Conservation (phyloP, 1,139 yeast genomes). For the Candida glucosophila region DNA sequence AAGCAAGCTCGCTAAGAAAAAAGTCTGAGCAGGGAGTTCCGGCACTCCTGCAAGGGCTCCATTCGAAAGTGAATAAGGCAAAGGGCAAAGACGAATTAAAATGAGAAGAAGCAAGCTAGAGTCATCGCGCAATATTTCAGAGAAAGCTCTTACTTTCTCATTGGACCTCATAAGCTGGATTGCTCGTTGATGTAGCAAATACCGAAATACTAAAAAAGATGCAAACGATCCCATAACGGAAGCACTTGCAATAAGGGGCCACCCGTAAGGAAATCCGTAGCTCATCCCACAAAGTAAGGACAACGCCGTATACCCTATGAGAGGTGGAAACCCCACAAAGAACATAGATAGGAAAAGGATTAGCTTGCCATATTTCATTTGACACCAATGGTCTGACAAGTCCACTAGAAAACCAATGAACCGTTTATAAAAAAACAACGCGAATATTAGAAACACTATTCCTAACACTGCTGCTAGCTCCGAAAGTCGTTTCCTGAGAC, state of each 20-base stretch:
- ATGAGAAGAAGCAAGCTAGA: conserved; percentile 56
- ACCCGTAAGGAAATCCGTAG: conserved; percentile 75
- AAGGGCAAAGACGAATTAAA: conserved; percentile 76
- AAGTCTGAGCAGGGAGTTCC: conserved; percentile 52
- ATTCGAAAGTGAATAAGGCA: conserved; percentile 86
- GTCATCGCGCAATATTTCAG: conserved; percentile 61
- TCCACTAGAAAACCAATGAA: conserved; percentile 35
- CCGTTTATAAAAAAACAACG: conserved; percentile 39
- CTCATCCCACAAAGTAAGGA: conserved; percentile 71
- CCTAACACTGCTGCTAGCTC: conserved; percentile 9
- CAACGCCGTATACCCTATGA: conserved; percentile 72
- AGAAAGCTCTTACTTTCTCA: conserved; percentile 64
- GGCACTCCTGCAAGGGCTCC: conserved; percentile 90
- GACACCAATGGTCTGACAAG: conserved; percentile 38
- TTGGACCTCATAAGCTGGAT: conserved; percentile 38
- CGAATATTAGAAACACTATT: conserved; percentile 16
- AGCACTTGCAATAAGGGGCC: conserved; percentile 65
- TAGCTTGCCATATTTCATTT: conserved; percentile 41
- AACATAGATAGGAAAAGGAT: conserved; percentile 41
- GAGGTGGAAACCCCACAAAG: conserved; percentile 68
- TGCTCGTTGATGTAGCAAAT: conserved; percentile 52
- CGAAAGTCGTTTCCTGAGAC: too few relatives aligned
- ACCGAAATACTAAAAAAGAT: conserved; percentile 63
- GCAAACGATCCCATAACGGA: conserved; percentile 66
- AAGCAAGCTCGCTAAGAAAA: conserved; percentile 60